These are phyloP conservation scores for Takashimella tepidaria DNA, from an alignment of 1,284 basidiomycete species.

Conservation along the genomic window DNA sequence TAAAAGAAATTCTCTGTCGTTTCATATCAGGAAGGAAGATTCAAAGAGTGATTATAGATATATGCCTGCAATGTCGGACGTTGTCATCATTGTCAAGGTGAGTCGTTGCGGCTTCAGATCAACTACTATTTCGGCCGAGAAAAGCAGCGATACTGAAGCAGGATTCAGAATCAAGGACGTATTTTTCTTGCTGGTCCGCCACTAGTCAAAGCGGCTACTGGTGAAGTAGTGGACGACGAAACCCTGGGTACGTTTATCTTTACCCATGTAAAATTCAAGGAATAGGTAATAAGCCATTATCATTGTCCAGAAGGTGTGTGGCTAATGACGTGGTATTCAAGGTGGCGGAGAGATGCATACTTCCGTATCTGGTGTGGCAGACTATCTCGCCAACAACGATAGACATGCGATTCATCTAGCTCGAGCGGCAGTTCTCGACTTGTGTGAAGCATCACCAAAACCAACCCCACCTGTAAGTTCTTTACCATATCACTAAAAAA, in stretches of 20 bases:
- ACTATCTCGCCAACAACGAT: constrained; percentile 83
- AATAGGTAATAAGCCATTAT: not conserved
- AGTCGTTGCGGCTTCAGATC: too few species aligned
- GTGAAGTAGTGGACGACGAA: constrained; percentile 89
- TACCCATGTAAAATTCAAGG: not conserved
- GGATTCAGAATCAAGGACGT: constrained; percentile 76
- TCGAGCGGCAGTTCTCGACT: constrained; percentile 71
- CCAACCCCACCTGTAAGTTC: not conserved
- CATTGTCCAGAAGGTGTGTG: constrained; percentile 2
- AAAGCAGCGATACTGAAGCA: not conserved
- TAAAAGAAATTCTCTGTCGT: too few species aligned
- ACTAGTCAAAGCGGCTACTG: constrained; percentile 89
- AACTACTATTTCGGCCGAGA: not conserved
- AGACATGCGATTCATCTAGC: constrained; percentile 82
- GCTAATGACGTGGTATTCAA: not conserved
- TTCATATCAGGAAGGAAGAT: not conserved
- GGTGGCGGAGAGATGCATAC: constrained; percentile 85
- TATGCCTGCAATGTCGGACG: constrained; percentile 93
- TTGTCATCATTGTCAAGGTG: constrained; percentile 77
- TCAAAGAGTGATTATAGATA: constrained; percentile 53
- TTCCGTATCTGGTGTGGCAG: constrained; percentile 85
- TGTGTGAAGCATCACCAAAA: constrained; percentile 51
- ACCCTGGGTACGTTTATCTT: constrained; percentile 61
- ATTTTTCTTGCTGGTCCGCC: constrained; percentile 97
- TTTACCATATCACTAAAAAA: not conserved